These are phyloP conservation scores for Hanseniaspora singularis DNA, from an alignment of 805 yeast genomes.

Conservation along the genomic window DNA sequence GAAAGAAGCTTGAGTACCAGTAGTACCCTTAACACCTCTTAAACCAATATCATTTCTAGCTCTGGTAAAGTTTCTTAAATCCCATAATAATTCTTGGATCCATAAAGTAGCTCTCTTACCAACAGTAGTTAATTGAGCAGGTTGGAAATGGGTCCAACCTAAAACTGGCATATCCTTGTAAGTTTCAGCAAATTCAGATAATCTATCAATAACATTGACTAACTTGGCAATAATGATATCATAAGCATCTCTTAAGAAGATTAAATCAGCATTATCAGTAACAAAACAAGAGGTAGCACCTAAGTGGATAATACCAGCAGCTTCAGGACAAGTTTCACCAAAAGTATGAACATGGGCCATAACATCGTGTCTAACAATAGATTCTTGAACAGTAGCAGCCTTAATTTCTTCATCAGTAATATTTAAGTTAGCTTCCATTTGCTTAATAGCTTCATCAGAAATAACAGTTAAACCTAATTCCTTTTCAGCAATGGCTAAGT, in stretches of 20 bases:
- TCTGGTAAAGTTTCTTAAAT: slow-evolving; percentile 85
- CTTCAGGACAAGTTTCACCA: slow-evolving; percentile 85
- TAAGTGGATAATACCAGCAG: slow-evolving; percentile 93
- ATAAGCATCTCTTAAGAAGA: slow-evolving; percentile 90
- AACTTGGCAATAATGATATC: slow-evolving; percentile 87
- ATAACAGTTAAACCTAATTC: slow-evolving; percentile 76
- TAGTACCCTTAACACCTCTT: slow-evolving; percentile 97
- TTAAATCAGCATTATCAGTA: slow-evolving; percentile 95
- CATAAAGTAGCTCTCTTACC: slow-evolving; percentile 97
- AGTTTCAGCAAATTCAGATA: slow-evolving; percentile 75
- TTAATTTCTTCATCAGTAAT: slow-evolving; percentile 90
- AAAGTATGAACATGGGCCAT: slow-evolving; percentile 98
- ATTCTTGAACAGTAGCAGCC: slow-evolving; percentile 83
- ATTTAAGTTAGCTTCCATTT: slow-evolving; percentile 63
- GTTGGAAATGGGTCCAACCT: slow-evolving; percentile 99
- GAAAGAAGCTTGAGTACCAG: slow-evolving; percentile 98
- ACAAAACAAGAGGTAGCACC: slow-evolving; percentile 98
- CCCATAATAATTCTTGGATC: slow-evolving; percentile 97
- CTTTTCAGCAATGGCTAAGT: slow-evolving; percentile 89
- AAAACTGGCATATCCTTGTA: slow-evolving; percentile 92
- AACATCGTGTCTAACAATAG: slow-evolving; percentile 96
- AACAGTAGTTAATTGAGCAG: slow-evolving; percentile 96
- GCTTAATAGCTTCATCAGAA: slow-evolving; percentile 81
- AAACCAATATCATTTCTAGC: slow-evolving; percentile 94
- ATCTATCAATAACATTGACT: slow-evolving; percentile 87